Evolutionary conservation across 139 green algal genomes (phyloP), one percentile per base, ranked within the genome.

Genomic region (Pseudopediastrum boryanum): DNA sequence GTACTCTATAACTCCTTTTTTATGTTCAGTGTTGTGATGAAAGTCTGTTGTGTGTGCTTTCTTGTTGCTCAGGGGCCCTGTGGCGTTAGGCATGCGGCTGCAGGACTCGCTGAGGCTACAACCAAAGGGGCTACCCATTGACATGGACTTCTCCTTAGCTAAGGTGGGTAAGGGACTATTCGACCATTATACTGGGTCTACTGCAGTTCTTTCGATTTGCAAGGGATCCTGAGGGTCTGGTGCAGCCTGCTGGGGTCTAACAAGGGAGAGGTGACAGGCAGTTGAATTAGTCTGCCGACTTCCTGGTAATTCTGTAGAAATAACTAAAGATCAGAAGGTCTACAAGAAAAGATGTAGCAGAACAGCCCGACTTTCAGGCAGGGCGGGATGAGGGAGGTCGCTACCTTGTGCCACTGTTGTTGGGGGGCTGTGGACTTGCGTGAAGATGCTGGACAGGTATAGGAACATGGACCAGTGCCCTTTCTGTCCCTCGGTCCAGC

Each of bases 141-240:
- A 80, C 35, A 31, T 80, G 46, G 74, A 80, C 25, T 38, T 80
- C 21, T 61, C 74, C 7, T 23, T 80, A 1, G 74, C 42, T n/a
- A 69, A 70, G 72, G 72, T 79, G 59, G 10, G 71, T 29, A 27
- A 1, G 25, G 16, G 41, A 62, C 21, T 27, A 39, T 19, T 36
- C 16, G 10, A 23, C 25, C 25, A 23, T n/a, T 19, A 23, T 38
- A 13, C 48, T n/a, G 19, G 48, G 19, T 58, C 48, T 21, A n/a
- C 21, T 58, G 48, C 48, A n/a, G 48, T 58, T 21, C 48, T 58
- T 58, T 58, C 21, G 48, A 16, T 58, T 16, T 58, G 21, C 19
- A 16, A n/a, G 48, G 16, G 16, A 58, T 58, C 48, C 16, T n/a
- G 16, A 58, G 21, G 19, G 21, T 16, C 48, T 21, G 21, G 21